Base-by-base conservation (phyloP, 495 filamentous ascomycete species). In the Penicillium cosmopolitanum region DNA sequence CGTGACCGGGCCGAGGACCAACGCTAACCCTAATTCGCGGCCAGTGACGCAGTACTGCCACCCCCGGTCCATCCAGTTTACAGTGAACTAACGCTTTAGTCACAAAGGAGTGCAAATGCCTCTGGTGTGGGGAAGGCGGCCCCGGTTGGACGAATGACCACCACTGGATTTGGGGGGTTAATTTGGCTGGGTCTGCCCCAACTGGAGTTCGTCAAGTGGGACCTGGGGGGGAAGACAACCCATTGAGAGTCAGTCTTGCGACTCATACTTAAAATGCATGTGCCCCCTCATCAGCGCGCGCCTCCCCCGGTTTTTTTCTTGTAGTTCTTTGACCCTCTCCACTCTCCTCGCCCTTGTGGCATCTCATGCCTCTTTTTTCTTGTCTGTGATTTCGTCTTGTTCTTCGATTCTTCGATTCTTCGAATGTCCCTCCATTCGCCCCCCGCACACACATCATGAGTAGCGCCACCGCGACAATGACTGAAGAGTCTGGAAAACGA, bases 401-500 rank as follows among this genome's bases (percentile, higher is more conserved):
- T 40, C 36, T 40, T 40, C 15, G 36, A 40, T 40, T 40, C 15
- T n/a, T n/a, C 36, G 12, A 40, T 55, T 38, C 33, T 56, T 61
- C 59, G 57, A 60, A 62, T 69, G 63, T 64, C 50, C 62, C 52
- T 6, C 54, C 47, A 35, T 57, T 61, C 61, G 51, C 64, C 56
- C 62, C 36, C 53, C 52, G 50, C 15, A 59, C 52, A 40, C 5
- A 19, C 61, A 64, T 61, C 55, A 74, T 62, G 66, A 68, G 62
- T 63, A 70, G 63, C 58, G 60, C 57, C 56, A 62, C 62, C 44
- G 36, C 63, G 13, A 68, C 67, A 28, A 69, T 75, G 62, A 61
- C 72, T 31, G 77, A 80, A 31, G 76, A 77, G 15, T 63, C 73
- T 23, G 71, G 65, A 36, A 81, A 80, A 67, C 71, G 78, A 53